phyloP scores from a whole-genome alignment of 176 grass and related monocot species.

The Typha latifolia region DNA sequence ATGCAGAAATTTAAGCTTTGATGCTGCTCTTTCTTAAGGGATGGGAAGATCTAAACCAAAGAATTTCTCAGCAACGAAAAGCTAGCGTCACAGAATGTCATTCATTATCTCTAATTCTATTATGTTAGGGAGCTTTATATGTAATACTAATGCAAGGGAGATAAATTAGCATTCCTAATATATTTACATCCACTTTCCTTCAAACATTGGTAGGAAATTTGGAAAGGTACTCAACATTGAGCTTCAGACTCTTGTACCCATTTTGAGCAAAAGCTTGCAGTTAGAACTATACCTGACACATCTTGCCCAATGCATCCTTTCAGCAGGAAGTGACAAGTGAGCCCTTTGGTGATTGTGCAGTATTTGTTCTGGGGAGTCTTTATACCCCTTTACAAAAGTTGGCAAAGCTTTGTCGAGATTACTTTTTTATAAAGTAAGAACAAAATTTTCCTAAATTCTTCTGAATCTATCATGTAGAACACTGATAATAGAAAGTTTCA shows the following conservation, averaged over 20 bases:
- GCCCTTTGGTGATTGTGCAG: conserved; percentile 4
- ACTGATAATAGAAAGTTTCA: no score
- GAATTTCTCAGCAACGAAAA: conserved; percentile 49
- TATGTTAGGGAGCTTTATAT: conserved; percentile 31
- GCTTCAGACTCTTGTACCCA: conserved; percentile 64
- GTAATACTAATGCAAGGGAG: neutral
- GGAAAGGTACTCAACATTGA: conserved; percentile 79
- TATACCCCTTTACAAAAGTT: neutral
- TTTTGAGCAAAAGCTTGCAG: conserved; percentile 62
- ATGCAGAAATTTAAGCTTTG: conserved; percentile 72
- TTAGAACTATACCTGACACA: conserved; percentile 79
- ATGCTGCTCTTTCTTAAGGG: neutral
- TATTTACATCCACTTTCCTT: neutral
- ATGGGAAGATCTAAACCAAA: conserved; percentile 32
- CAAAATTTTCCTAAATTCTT: no score
- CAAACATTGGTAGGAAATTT: conserved; percentile 48
- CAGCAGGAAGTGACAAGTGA: conserved; percentile 53
- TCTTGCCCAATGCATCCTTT: conserved; percentile 90
- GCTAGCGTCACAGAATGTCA: conserved; percentile 40
- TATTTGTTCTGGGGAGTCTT: neutral
- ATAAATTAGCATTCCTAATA: neutral
- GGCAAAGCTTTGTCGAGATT: no score
- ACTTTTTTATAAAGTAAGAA: no score
- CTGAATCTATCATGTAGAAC: no score
- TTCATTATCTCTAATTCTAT: conserved; percentile 57